Evolutionary conservation across 352 stramenopile species (phyloP), one percentile per base, ranked within the genome.

Genomic region (Phytophthora syringae): DNA sequence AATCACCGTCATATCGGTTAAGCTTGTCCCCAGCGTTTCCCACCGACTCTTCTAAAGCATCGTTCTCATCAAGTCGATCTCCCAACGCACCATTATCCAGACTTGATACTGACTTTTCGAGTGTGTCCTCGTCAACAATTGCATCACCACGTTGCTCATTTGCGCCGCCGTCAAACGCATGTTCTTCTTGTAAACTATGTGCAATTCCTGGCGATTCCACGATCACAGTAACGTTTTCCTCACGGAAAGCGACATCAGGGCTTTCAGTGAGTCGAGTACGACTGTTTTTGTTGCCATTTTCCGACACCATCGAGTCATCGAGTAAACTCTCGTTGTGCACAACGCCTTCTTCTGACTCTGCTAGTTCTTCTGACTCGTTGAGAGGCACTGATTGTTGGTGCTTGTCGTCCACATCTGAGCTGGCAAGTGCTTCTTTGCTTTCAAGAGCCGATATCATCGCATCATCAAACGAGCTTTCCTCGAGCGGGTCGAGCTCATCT

Each of bases 401-500:
- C 21, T 11, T n/a, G n/a, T 36, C 13, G 42, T 57, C 15, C 15
- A 22, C 28, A 5, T 43, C 25, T 3, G 40, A 68, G 7, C 25
- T 61, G 37, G 36, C 9, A 43, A n/a, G 27, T 30, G 28, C 15
- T 61, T 64, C 53, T 42, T 51, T 62, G 44, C 37, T 32, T 45
- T 64, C 49, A 25, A 67, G 52, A 16, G 45, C 60, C 10, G 50
- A 50, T 21, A 67, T 52, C 56, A 64, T 56, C 4, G 28, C 51
- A 32, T 59, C 57, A 39, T 66, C 59, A 43, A 70, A 67, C 22
- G 60, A 74, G 24, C 53, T 65, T 10, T 70, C 51, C 1, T 56
- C 64, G 22, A 65, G 48, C 37, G 59, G 50, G n/a, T 73, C 59
- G 20, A 56, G 27, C 0, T 65, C 47, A 50, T 58, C 25, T 30